Evolutionary conservation across 2,329 filamentous ascomycete species (phyloP), one percentile per base, ranked within the genome.

Genomic region (Verticillium nonalfalfae): DNA sequence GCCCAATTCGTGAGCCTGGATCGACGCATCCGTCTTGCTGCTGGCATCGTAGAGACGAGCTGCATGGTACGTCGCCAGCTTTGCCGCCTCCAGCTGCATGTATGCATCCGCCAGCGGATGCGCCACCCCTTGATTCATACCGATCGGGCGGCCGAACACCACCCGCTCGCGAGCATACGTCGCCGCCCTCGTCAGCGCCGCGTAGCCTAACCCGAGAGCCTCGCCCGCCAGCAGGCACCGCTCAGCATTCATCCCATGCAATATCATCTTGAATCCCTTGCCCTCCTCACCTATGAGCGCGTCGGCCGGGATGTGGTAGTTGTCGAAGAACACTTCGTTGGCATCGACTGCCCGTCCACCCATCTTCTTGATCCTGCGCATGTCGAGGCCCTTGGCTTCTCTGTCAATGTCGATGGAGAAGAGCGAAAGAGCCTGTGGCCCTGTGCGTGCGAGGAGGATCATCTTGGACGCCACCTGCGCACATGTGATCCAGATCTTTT

Each of bases 401-500:
- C 81, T 81, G 71, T 94, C 85, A 4, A 96, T 80, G 62, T 91
- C 86, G 62, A 96, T 91, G 69, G 88, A 95, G 73, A 96, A 94
- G 35, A 96, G 77, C 0, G 89, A 92, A 0, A 96, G 78, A 0
- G 89, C 90, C 71, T 93, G 86, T 0, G 89, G 83, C 0, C 86
- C 91, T 0, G 91, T 96, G 1, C 91, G 84, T 0, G 90, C 90
- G 0, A 96, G 81, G 0, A 96, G 80, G 4, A 96, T 87, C 91
- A 96, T 96, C 68, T 91, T 91, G 4, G 82, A 81, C 0, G 91
- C 91, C 0, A 94, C 89, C 71, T 96, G 90, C 0, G 91, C 91
- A 59, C 86, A 93, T 0, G 90, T 91, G 60, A 95, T 96, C 91
- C 91, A 96, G 60, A 94, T 93, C 76, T 96, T 96, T 71, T 94